Base-by-base conservation (phyloP, 768 basidiomycete genomes). In the Mycena pura region DNA sequence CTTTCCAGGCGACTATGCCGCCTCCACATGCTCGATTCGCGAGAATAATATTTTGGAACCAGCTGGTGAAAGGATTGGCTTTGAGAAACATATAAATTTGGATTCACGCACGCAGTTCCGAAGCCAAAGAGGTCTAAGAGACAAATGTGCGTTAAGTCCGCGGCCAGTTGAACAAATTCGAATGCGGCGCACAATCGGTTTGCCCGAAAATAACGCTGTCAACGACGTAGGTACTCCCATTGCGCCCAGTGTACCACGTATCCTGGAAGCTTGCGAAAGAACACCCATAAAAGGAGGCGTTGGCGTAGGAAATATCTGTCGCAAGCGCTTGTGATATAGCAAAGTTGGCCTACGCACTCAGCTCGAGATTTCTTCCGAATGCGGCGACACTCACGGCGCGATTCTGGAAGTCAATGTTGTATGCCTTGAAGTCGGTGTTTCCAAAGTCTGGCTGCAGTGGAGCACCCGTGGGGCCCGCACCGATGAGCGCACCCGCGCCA, bases 341-440 rank as follows among this genome's bases (percentile, higher is more conserved):
- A 55, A 82, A 86, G 54, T 87, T 82, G 28, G 83, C 86, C 80
- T 80, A 61, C 58, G 45, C 3, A 1, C 32, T 54, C 47, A 25
- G 44, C 29, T 19, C 43, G n/a, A 22, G 17, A 19, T 43, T 41
- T 15, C n/a, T 44, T 17, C 22, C 57, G 22, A 29, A 40, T 34
- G 57, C 15, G 17, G 38, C 31, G 38, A 17, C 11, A 72, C 83
- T 57, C 62, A 88, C 87, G n/a, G 87, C 87, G 60, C 83, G 77
- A 63, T 89, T 90, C 54, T 86, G 79, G 57, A 88, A 86, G 68
- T 89, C 82, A 60, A 90, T 83, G 63, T 89, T 89, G 62, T 89
- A 88, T 9, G 80, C 84, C 64, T 77, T 86, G 74, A 89, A 89
- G 65, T 90, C 82, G 22, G 69, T 61, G 59, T 76, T 86, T 0